Conservation (phyloP, 305 asterid species). For the Rubia occidens region DNA sequence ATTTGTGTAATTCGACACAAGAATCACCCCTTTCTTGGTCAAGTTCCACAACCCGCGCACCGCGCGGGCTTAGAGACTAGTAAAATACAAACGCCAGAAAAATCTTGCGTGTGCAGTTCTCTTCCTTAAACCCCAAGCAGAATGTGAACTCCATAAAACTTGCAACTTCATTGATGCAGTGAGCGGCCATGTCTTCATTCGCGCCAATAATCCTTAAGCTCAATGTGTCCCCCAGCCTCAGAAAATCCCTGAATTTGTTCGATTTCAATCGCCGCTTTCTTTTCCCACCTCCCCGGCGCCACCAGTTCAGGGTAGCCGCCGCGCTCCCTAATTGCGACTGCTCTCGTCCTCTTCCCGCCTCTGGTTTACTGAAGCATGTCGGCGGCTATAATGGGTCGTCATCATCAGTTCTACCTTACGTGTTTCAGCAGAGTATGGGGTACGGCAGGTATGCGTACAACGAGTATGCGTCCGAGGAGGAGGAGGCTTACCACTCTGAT, state of each 20-base stretch:
- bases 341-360: slow-evolving; percentile 28
- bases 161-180: background rate
- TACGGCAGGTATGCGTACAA: slow-evolving; percentile 63
- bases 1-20: no score
- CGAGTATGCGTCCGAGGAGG: slow-evolving; percentile 61
- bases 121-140: slow-evolving; percentile 4
- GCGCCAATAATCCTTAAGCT: slow-evolving; percentile 11
- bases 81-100: background rate
- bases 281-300: slow-evolving; percentile 8
- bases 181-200: slow-evolving; percentile 10
- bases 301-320: slow-evolving; percentile 12
- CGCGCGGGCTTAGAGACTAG: no score
- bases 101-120: background rate
- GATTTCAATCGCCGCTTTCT: slow-evolving; percentile 11
- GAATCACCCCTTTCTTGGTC: no score
- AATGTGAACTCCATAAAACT: slow-evolving; percentile 4
- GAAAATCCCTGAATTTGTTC: slow-evolving; percentile 16
- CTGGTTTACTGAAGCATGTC: slow-evolving; percentile 29
- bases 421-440: slow-evolving; percentile 48
- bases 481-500: slow-evolving; percentile 35
- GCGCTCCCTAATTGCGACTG: slow-evolving; percentile 21
- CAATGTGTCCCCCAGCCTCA: slow-evolving; percentile 14
- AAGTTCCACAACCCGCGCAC: no score
- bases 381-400: slow-evolving; percentile 26
- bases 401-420: slow-evolving; percentile 32